These are phyloP conservation scores for Abrus precatorius DNA, from an alignment of 306 rosid genomes.

Conservation along the genomic window DNA sequence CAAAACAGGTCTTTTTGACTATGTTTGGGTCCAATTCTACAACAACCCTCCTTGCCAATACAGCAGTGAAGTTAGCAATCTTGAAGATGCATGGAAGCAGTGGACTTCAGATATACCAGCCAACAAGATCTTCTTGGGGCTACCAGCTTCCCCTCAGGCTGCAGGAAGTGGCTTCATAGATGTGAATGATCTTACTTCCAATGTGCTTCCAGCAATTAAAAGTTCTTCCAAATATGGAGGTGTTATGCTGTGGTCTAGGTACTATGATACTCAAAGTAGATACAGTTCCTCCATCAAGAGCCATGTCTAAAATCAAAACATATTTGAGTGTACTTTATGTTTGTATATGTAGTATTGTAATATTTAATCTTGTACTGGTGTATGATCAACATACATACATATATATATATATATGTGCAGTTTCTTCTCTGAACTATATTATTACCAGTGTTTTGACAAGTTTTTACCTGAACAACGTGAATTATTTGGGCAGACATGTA, in stretches of 20 bases:
- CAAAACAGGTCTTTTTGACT: slow-evolving; percentile 51
- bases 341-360: neutral
- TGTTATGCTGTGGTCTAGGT: slow-evolving; percentile 57
- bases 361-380: slow-evolving; percentile 1
- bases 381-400: slow-evolving; percentile 18
- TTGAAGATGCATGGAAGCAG: slow-evolving; percentile 56
- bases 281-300: slow-evolving; percentile 52
- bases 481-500: neutral
- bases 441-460: neutral
- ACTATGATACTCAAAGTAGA: slow-evolving; percentile 50
- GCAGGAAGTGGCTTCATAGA: slow-evolving; percentile 56
- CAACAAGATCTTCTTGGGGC: slow-evolving; percentile 52
- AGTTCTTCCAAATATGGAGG: slow-evolving; percentile 55
- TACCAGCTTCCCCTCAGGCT: slow-evolving; percentile 54
- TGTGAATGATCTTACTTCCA: slow-evolving; percentile 50
- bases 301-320: slow-evolving; percentile 35
- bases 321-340: neutral
- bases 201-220: slow-evolving; percentile 56
- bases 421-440: neutral
- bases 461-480: neutral
- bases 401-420: neutral
- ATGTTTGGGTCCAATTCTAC: slow-evolving; percentile 58
- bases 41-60: slow-evolving; percentile 60
- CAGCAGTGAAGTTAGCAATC: slow-evolving; percentile 35
- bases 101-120: slow-evolving; percentile 51